Evolutionary conservation across 73 alveolate genomes (phyloP).

Genomic region (Effrenium voratum): DNA sequence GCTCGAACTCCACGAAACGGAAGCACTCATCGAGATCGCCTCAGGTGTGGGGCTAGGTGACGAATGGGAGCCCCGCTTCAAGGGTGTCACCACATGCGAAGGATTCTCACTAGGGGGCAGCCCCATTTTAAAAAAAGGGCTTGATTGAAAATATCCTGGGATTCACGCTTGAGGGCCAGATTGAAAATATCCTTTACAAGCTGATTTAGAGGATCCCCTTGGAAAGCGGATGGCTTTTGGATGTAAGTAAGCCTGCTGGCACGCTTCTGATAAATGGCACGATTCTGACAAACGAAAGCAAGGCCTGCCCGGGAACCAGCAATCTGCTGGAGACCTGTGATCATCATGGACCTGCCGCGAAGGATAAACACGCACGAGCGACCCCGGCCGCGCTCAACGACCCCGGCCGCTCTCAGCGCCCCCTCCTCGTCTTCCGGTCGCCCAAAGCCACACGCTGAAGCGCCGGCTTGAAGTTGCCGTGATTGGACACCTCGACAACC

Average conservation of each 20-base stretch:
- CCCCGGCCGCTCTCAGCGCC: background rate
- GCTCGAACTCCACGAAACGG: slow-evolving; percentile 74
- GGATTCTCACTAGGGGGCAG: too few species aligned
- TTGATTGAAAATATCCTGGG: too few species aligned
- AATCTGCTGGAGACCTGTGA: slow-evolving; percentile 59
- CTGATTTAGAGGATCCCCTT: too few species aligned
- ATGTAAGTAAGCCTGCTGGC: background rate
- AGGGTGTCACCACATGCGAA: too few species aligned
- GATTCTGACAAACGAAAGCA: too few species aligned
- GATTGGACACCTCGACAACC: slow-evolving; percentile 20
- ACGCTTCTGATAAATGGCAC: too few species aligned
- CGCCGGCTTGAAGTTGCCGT: slow-evolving; percentile 44
- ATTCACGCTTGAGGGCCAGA: too few species aligned
- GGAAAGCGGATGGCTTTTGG: background rate
- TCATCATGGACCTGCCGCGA: slow-evolving; percentile 20
- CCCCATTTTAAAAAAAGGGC: too few species aligned
- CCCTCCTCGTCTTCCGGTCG: slow-evolving; percentile 20
- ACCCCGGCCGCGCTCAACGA: background rate
- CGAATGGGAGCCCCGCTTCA: too few species aligned
- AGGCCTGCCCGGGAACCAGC: slow-evolving; percentile 62
- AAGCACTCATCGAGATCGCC: slow-evolving; percentile 41
- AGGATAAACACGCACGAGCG: too few species aligned
- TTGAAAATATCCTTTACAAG: too few species aligned
- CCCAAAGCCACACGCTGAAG: slow-evolving; percentile 41
- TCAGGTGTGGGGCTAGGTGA: too few species aligned